These are phyloP conservation scores for Phytophthora tubulina DNA, from an alignment of 352 stramenopile species.

Conservation along the genomic window DNA sequence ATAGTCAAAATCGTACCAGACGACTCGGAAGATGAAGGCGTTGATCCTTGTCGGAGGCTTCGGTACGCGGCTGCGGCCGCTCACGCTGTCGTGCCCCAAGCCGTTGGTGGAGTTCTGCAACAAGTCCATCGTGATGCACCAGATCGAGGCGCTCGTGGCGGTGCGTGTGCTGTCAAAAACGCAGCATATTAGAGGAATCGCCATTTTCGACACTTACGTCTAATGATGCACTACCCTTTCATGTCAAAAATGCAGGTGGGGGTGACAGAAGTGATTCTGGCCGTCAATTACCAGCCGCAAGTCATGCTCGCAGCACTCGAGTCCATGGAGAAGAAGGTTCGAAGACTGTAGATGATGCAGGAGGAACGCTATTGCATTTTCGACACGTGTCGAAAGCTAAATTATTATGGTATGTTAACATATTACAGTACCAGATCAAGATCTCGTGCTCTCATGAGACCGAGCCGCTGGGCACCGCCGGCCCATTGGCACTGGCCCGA, in stretches of 20 bases:
- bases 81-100: constrained; percentile 92
- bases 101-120: constrained; percentile 94
- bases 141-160: constrained; percentile 89
- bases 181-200: background rate
- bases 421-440: constrained; percentile 86
- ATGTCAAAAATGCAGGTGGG: constrained; percentile 60
- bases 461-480: constrained; percentile 85
- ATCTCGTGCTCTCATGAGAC: constrained; percentile 91
- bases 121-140: constrained; percentile 91
- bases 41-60: constrained; percentile 93
- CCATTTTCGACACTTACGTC: constrained; percentile 4
- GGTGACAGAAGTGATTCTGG: constrained; percentile 90
- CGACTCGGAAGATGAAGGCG: constrained; percentile 78
- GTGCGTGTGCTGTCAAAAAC: constrained; percentile 34
- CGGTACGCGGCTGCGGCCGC: constrained; percentile 89
- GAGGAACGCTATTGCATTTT: background rate
- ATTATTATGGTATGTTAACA: constrained; percentile 9
- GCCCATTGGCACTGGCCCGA: constrained; percentile 81
- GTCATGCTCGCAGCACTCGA: constrained; percentile 87
- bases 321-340: constrained; percentile 84
- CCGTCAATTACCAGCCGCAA: constrained; percentile 92
- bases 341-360: background rate
- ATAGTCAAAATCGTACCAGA: background rate
- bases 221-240: background rate
- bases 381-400: constrained; percentile 11